Conservation (phyloP, 1,139 yeast genomes). For the Diutina ranongensis region DNA sequence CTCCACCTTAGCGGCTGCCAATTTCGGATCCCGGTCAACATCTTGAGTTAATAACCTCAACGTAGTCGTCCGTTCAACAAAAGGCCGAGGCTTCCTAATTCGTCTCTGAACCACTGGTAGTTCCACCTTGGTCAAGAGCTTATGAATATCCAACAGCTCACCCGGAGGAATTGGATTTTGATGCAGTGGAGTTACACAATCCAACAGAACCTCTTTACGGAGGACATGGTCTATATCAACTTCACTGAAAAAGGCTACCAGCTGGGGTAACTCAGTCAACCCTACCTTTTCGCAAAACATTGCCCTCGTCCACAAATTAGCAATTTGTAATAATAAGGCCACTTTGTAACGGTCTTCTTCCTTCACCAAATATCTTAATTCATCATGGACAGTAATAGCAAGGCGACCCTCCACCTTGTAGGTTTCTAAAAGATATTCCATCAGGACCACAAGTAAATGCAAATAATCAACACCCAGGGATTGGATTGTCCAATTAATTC, state of each 20-base stretch:
- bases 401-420: slow-evolving; percentile 71
- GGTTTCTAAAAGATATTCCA: slow-evolving; percentile 66
- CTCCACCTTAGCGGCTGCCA: neutral
- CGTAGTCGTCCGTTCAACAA: neutral
- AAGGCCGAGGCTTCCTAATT: neutral
- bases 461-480: slow-evolving; percentile 96
- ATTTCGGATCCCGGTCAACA: neutral
- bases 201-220: slow-evolving; percentile 80
- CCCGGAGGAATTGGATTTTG: slow-evolving; percentile 67
- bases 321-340: slow-evolving; percentile 75
- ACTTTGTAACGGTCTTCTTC: slow-evolving; percentile 64
- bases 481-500: slow-evolving; percentile 97
- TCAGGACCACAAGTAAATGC: slow-evolving; percentile 72
- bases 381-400: slow-evolving; percentile 89
- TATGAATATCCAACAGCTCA: slow-evolving; percentile 52
- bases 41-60: neutral
- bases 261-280: slow-evolving; percentile 79
- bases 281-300: slow-evolving; percentile 93
- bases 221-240: slow-evolving; percentile 84
- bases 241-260: slow-evolving; percentile 91
- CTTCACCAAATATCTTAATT: slow-evolving; percentile 68
- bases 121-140: slow-evolving; percentile 17
- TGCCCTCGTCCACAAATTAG: slow-evolving; percentile 93
- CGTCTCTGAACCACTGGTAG: neutral
- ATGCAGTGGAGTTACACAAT: slow-evolving; percentile 86